Evolutionary conservation across 768 basidiomycete genomes (phyloP).

Genomic region (Mrakia blollopis): DNA sequence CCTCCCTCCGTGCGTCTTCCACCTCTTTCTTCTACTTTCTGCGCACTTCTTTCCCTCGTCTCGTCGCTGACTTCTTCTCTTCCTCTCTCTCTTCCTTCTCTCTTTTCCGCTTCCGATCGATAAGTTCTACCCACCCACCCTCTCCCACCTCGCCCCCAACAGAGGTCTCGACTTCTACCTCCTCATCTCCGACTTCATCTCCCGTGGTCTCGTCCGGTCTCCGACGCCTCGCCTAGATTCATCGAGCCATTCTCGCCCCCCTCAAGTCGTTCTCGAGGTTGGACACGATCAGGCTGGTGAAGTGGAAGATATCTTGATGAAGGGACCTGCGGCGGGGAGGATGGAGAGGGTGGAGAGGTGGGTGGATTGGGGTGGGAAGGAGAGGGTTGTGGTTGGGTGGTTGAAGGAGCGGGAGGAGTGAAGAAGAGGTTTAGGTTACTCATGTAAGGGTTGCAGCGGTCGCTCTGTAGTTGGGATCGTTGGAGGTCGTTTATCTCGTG

Average conservation of each 20-base stretch:
- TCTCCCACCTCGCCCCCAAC: background rate
- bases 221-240: background rate
- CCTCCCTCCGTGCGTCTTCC: background rate
- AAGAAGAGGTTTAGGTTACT: too few species aligned
- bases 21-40: background rate
- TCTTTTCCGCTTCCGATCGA: too few species aligned
- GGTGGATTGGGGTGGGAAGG: constrained; percentile 5
- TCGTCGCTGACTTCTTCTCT: too few species aligned
- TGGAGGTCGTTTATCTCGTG: too few species aligned
- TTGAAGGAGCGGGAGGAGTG: background rate
- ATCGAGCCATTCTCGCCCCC: background rate
- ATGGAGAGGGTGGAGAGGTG: constrained; percentile 6
- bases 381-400: constrained; percentile 12
- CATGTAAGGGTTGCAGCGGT: too few species aligned
- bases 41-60: background rate
- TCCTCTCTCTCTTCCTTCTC: background rate
- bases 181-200: constrained; percentile 19
- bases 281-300: constrained; percentile 10
- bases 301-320: background rate
- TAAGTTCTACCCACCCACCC: constrained; percentile 17
- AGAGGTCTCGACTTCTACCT: constrained; percentile 31
- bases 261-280: constrained; percentile 7
- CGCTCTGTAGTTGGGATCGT: too few species aligned
- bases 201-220: constrained; percentile 6
- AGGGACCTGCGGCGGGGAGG: background rate